Percentiles rank a stretch among this genome's conserved stretches.
Conservation (phyloP, 768 basidiomycete genomes). For the Fomitopsis pulvina region DNA sequence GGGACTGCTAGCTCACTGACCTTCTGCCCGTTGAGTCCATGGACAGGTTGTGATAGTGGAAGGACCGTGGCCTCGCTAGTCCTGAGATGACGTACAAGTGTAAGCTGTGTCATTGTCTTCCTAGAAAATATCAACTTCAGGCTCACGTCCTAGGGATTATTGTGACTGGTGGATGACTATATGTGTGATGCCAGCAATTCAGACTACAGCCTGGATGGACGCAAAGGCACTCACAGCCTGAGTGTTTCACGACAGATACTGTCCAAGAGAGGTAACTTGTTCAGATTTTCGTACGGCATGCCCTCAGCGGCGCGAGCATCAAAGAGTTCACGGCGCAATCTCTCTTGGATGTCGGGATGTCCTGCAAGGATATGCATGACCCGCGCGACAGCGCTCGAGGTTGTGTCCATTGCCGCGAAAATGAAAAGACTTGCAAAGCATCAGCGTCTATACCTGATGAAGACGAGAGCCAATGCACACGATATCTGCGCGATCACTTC, state of each 20-base stretch:
- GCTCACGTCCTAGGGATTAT: conserved; percentile 24
- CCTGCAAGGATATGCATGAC: conserved; percentile 30
- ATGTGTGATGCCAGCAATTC: conserved; percentile 11
- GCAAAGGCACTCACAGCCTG: conserved; percentile 33
- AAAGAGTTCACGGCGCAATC: conserved; percentile 30
- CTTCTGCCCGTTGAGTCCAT: conserved; percentile 29
- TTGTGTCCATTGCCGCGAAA: conserved; percentile 40
- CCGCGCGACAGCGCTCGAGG: conserved; percentile 33
- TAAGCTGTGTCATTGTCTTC: not conserved
- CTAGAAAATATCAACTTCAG: not conserved
- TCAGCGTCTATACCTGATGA: no score
- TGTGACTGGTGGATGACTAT: conserved; percentile 40
- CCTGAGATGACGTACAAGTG: conserved; percentile 20
- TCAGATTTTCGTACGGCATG: conserved; percentile 31
- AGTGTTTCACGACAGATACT: conserved; percentile 52
- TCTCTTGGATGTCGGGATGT: conserved; percentile 33
- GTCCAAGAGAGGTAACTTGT: conserved; percentile 56
- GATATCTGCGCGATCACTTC: conserved; percentile 18
- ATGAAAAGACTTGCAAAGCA: conserved; percentile 26
- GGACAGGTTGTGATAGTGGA: conserved; percentile 34
- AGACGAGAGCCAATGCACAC: conserved; percentile 7
- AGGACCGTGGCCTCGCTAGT: conserved; percentile 30
- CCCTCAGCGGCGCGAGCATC: conserved; percentile 21
- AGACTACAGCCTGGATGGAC: not conserved
- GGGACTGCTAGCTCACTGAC: conserved; percentile 33